These are phyloP conservation scores for Thermothelomyces thermophilus DNA, from an alignment of 2,329 filamentous ascomycete genomes.

Conservation along the genomic window DNA sequence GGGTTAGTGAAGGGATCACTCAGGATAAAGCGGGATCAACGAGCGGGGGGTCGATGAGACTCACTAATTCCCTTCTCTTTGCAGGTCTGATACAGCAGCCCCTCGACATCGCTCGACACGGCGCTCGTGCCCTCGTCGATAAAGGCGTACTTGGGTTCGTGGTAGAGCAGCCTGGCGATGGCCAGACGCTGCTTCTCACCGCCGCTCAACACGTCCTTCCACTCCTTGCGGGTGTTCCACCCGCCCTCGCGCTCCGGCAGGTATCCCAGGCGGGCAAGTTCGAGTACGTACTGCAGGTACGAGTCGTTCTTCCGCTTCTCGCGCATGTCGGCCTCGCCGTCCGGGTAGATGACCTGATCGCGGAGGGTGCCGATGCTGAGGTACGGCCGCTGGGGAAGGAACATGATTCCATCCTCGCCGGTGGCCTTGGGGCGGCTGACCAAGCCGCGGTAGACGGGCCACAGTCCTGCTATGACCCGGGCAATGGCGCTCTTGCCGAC, in stretches of 20 bases:
- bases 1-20: no score
- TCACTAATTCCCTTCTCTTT: slow-evolving; percentile 91
- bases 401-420: slow-evolving; percentile 94
- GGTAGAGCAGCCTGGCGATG: slow-evolving; percentile 84
- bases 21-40: no score
- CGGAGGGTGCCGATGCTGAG: slow-evolving; percentile 85
- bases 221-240: slow-evolving; percentile 94
- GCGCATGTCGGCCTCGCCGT: slow-evolving; percentile 90
- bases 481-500: slow-evolving; percentile 87
- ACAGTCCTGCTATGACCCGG: slow-evolving; percentile 82
- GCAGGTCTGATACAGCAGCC: slow-evolving; percentile 82
- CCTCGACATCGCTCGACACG: slow-evolving; percentile 90
- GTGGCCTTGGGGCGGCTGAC: slow-evolving; percentile 76
- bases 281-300: slow-evolving; percentile 70
- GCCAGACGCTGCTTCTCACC: slow-evolving; percentile 96
- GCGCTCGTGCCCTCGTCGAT: slow-evolving; percentile 94
- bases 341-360: slow-evolving; percentile 96
- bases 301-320: slow-evolving; percentile 70
- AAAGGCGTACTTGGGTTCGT: slow-evolving; percentile 90
- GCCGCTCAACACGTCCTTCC: slow-evolving; percentile 96
- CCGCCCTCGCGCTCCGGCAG: slow-evolving; percentile 87
- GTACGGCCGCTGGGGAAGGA: slow-evolving; percentile 89
- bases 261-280: slow-evolving; percentile 81
- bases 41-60: slow-evolving; percentile 31
- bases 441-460: slow-evolving; percentile 91